phyloP scores from a whole-genome alignment of 2,329 filamentous ascomycete genomes.

The Pyrenophora graminea region DNA sequence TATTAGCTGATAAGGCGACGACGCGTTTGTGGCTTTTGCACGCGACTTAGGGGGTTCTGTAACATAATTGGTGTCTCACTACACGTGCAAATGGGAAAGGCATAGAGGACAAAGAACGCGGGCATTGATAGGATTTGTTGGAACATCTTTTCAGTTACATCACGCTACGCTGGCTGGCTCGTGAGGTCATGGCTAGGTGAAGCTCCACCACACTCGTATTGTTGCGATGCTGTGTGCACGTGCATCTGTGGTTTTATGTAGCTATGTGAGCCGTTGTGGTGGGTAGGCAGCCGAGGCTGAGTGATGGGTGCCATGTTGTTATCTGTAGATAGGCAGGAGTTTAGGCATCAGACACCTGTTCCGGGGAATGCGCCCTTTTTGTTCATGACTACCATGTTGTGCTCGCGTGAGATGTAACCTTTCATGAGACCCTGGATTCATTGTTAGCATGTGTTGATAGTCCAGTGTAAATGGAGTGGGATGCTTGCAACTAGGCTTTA shows the following conservation, averaged over 20 bases:
- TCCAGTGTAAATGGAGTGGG: too few relatives aligned
- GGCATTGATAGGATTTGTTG: too few relatives aligned
- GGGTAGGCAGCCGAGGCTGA: too few relatives aligned
- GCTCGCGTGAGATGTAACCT: conserved; percentile 92
- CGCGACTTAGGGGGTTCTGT: too few relatives aligned
- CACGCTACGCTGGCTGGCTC: too few relatives aligned
- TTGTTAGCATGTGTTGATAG: conserved; percentile 21
- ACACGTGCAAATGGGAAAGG: conserved; percentile 1
- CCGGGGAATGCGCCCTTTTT: conserved; percentile 93
- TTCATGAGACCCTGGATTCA: conserved; percentile 81
- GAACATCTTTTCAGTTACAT: too few relatives aligned
- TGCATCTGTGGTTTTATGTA: too few relatives aligned
- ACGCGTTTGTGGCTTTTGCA: conserved; percentile 21
- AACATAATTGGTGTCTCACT: neutral
- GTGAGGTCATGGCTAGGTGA: too few relatives aligned
- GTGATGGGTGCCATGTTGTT: conserved; percentile 9
- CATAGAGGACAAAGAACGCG: neutral
- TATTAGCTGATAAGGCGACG: conserved; percentile 41
- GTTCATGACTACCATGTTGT: conserved; percentile 87
- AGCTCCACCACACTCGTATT: too few relatives aligned
- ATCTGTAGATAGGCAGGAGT: conserved; percentile 18
- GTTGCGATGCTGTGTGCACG: too few relatives aligned
- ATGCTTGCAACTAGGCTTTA: too few relatives aligned
- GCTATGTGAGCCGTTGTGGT: conserved; percentile 14
- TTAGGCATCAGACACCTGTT: conserved; percentile 65